phyloP scores from a whole-genome alignment of 768 basidiomycete species.

The Gymnopilus junonius region DNA sequence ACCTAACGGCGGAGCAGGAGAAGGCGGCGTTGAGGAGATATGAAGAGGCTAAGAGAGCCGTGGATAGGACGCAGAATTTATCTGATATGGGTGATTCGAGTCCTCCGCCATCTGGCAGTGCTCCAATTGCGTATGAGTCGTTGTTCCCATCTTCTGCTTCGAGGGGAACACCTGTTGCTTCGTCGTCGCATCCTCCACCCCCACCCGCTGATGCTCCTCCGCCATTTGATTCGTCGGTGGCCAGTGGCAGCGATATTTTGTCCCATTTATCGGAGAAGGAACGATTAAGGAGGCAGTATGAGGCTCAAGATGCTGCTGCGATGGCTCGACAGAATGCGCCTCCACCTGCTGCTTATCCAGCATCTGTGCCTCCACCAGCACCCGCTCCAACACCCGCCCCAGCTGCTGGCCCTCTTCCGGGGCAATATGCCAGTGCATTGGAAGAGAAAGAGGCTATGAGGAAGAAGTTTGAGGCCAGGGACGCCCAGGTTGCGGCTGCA shows the following conservation, averaged over 20 bases:
- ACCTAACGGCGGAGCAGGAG: slow-evolving; percentile 71
- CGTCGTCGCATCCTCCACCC: slow-evolving; percentile 34
- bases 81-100: background rate
- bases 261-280: slow-evolving; percentile 70
- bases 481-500: slow-evolving; percentile 31
- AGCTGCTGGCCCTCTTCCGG: slow-evolving; percentile 22
- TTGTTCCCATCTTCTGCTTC: slow-evolving; percentile 47
- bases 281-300: slow-evolving; percentile 62
- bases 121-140: slow-evolving; percentile 65
- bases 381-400: slow-evolving; percentile 19
- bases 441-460: slow-evolving; percentile 63
- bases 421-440: slow-evolving; percentile 33
- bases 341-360: slow-evolving; percentile 15
- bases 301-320: slow-evolving; percentile 67
- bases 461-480: slow-evolving; percentile 60
- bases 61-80: slow-evolving; percentile 55
- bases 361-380: slow-evolving; percentile 27
- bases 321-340: slow-evolving; percentile 29
- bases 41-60: slow-evolving; percentile 72
- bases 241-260: slow-evolving; percentile 38
- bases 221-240: slow-evolving; percentile 49
- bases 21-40: slow-evolving; percentile 73
- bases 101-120: slow-evolving; percentile 25
- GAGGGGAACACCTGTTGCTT: slow-evolving; percentile 19
- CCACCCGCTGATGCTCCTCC: slow-evolving; percentile 47